Evolutionary conservation across 164 flowering plant genomes (phyloP).

Genomic region (Euptelea pleiosperma): DNA sequence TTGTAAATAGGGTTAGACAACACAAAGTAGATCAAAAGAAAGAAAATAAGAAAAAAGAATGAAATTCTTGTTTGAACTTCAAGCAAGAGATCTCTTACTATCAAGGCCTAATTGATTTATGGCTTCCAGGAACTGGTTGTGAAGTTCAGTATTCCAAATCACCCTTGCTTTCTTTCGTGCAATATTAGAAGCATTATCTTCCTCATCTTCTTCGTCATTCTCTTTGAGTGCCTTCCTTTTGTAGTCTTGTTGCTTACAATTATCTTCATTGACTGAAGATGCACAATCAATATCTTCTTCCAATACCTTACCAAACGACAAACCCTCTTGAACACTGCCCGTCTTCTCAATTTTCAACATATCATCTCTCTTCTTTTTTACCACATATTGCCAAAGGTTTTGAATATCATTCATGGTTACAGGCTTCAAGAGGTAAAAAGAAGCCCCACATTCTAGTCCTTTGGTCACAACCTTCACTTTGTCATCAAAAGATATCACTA

Average conservation of each 20-base stretch:
- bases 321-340: background rate
- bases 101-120: background rate
- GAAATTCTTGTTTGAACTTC: no score
- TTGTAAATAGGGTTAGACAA: background rate
- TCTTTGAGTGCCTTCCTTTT: background rate
- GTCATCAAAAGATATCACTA: slow-evolving; percentile 17
- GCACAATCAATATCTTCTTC: background rate
- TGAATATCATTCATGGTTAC: background rate
- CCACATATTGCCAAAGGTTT: slow-evolving; percentile 13
- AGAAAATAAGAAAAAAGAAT: no score
- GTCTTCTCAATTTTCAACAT: background rate
- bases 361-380: background rate
- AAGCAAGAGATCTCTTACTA: slow-evolving; percentile 2
- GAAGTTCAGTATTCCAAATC: slow-evolving; percentile 3
- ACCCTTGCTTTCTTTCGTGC: slow-evolving; percentile 4
- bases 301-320: background rate
- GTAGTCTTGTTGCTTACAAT: background rate
- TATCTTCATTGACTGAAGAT: no score
- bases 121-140: slow-evolving; percentile 3
- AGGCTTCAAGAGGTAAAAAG: slow-evolving; percentile 14
- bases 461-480: background rate
- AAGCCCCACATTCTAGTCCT: slow-evolving; percentile 16
- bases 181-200: background rate
- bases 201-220: background rate
- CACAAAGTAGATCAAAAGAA: background rate